These are phyloP conservation scores for Penicillium flavigenum DNA, from an alignment of 495 filamentous ascomycete genomes.

Conservation along the genomic window DNA sequence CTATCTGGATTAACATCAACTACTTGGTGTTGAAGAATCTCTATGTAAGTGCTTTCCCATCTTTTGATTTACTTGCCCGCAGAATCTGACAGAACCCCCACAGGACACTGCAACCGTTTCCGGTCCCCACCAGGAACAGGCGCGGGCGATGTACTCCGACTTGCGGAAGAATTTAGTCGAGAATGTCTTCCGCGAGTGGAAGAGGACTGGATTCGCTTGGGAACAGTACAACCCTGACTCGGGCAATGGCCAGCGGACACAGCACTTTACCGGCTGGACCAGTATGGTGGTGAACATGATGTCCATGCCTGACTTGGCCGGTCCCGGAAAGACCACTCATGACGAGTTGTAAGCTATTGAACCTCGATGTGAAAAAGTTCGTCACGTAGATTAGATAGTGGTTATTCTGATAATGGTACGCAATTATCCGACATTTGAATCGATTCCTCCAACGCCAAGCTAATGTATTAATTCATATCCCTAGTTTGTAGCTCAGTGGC, in stretches of 20 bases:
- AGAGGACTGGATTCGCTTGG: slow-evolving; percentile 94
- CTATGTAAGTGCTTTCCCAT: slow-evolving; percentile 58
- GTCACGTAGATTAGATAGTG: slow-evolving; percentile 22
- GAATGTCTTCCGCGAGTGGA: slow-evolving; percentile 85
- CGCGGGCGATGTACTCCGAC: slow-evolving; percentile 69
- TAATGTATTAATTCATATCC: slow-evolving; percentile 8
- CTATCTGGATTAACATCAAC: slow-evolving; percentile 97
- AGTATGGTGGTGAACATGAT: slow-evolving; percentile 97
- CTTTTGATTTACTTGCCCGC: slow-evolving; percentile 7
- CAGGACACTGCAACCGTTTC: slow-evolving; percentile 46
- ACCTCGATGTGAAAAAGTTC: slow-evolving; percentile 25
- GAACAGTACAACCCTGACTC: slow-evolving; percentile 97
- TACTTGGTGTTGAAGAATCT: slow-evolving; percentile 82
- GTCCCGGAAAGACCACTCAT: slow-evolving; percentile 29
- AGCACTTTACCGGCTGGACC: slow-evolving; percentile 99
- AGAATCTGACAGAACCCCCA: slow-evolving; percentile 6
- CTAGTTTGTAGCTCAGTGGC: slow-evolving; percentile 19
- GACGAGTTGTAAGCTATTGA: slow-evolving; percentile 41
- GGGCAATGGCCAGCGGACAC: slow-evolving; percentile 86
- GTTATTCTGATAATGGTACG: slow-evolving; percentile 11
- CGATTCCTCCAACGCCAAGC: slow-evolving; percentile 13
- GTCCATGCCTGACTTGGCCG: slow-evolving; percentile 69
- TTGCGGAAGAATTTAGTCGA: slow-evolving; percentile 83
- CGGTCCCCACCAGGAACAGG: slow-evolving; percentile 68
- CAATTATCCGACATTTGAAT: slow-evolving; percentile 6